These are phyloP conservation scores for Elsinoe necatrix DNA, from an alignment of 2,329 filamentous ascomycete genomes.

Conservation along the genomic window DNA sequence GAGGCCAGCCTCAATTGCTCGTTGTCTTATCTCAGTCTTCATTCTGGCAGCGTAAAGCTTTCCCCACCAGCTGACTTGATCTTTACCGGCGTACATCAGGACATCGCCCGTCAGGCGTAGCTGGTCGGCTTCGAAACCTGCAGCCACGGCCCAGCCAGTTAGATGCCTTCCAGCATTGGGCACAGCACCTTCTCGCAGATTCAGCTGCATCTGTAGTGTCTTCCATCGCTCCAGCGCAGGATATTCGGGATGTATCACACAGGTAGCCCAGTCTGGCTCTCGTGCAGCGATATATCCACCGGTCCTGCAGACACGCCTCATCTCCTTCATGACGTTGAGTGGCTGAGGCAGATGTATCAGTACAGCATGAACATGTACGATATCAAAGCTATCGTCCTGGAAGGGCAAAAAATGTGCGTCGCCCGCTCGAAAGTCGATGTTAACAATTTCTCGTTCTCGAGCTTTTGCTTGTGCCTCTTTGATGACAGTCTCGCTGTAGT, in stretches of 20 bases:
- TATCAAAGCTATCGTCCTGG: background rate
- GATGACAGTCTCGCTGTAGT: background rate
- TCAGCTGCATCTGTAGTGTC: constrained; percentile 14
- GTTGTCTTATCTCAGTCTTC: background rate
- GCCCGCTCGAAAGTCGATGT: background rate
- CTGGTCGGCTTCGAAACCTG: constrained; percentile 14
- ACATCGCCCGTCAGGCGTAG: background rate
- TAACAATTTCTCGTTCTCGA: background rate
- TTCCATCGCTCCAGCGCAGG: constrained; percentile 23
- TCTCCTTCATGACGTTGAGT: background rate
- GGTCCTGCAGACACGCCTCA: constrained; percentile 25
- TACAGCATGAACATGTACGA: background rate
- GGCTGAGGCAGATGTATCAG: background rate
- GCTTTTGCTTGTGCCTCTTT: background rate
- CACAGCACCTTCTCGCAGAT: constrained; percentile 17
- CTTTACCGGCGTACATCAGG: background rate
- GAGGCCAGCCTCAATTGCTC: background rate
- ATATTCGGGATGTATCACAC: constrained; percentile 21
- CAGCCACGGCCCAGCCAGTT: constrained; percentile 14
- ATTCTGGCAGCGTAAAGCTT: background rate
- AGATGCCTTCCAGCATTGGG: constrained; percentile 18
- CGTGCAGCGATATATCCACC: constrained; percentile 28
- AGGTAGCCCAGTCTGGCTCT: constrained; percentile 30
- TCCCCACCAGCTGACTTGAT: background rate
- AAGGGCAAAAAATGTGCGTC: background rate